These are phyloP conservation scores for Plantago ovata DNA, from an alignment of 257 asterid species.

Conservation along the genomic window DNA sequence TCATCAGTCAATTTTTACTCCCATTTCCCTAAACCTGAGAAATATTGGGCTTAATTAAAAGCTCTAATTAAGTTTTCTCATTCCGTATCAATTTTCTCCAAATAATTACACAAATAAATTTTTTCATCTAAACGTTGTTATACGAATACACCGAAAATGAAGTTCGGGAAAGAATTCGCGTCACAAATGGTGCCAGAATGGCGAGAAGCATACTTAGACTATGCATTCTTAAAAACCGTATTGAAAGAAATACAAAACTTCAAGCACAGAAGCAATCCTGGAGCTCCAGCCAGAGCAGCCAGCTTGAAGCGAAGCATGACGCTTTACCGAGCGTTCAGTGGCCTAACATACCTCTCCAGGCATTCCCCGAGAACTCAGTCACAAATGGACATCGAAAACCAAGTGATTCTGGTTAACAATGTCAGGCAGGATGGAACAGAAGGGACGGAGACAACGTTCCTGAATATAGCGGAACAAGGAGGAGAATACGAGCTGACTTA, in stretches of 20 bases:
- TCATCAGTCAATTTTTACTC: too few relatives aligned
- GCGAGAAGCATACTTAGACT: conserved; percentile 47
- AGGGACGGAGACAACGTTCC: conserved; percentile 15
- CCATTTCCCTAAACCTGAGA: too few relatives aligned
- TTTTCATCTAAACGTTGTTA: too few relatives aligned
- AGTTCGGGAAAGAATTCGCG: conserved; percentile 41
- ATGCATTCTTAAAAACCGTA: conserved; percentile 22
- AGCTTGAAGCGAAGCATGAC: conserved; percentile 22
- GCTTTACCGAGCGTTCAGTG: conserved; percentile 44
- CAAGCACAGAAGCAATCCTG: conserved; percentile 21
- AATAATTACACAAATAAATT: too few relatives aligned
- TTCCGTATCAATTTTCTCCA: too few relatives aligned
- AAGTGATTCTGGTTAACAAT: conserved; percentile 10
- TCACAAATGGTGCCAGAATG: conserved; percentile 50
- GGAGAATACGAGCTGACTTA: conserved; percentile 35
- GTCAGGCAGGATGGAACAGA: not conserved
- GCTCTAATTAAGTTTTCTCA: too few relatives aligned
- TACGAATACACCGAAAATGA: conserved; percentile 31
- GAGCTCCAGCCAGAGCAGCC: not conserved
- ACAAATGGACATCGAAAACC: conserved; percentile 6
- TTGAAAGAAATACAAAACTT: conserved; percentile 27
- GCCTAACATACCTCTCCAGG: conserved; percentile 20
- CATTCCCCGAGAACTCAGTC: conserved; percentile 1
- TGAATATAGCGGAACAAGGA: conserved; percentile 8
- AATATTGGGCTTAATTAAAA: too few relatives aligned